Percentiles rank a stretch among this genome's conserved stretches.
phyloP scores from a whole-genome alignment of 164 flowering plant genomes.

The Tetrastigma voinierianum region DNA sequence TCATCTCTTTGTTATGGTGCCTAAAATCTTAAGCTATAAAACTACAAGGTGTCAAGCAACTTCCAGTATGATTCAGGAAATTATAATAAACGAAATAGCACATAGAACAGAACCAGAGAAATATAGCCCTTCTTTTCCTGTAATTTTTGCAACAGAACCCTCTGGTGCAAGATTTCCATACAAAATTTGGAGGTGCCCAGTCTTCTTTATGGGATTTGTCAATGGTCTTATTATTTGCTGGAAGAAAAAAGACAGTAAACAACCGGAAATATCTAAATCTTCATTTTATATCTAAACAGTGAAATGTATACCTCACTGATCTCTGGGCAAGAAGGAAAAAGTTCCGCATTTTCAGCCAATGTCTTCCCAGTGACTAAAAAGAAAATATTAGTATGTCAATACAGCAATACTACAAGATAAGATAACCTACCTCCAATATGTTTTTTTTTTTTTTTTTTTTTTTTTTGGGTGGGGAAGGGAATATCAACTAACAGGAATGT shows the following conservation, averaged over 20 bases:
- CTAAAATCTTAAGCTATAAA: not conserved
- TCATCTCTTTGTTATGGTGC: not conserved
- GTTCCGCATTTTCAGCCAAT: constrained; percentile 77
- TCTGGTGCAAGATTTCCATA: constrained; percentile 97
- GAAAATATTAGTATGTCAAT: constrained; percentile 5
- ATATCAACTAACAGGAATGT: not conserved
- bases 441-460: no score
- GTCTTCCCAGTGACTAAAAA: constrained; percentile 90
- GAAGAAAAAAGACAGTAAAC: constrained; percentile 1
- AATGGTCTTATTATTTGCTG: constrained; percentile 85
- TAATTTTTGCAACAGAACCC: constrained; percentile 97
- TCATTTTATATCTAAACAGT: not conserved
- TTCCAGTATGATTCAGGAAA: constrained; percentile 1
- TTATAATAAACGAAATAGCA: not conserved
- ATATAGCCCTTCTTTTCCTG: constrained; percentile 95
- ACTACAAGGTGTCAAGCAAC: no score
- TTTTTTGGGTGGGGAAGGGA: no score
- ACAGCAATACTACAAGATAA: not conserved
- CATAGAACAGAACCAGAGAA: constrained; percentile 62
- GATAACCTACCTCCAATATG: no score
- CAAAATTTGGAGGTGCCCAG: constrained; percentile 89
- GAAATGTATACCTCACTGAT: constrained; percentile 47
- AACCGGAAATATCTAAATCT: not conserved
- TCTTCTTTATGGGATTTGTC: constrained; percentile 81
- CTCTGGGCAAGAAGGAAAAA: constrained; percentile 61